Evolutionary conservation across 352 stramenopile genomes (phyloP), one percentile per base, ranked within the genome.

Genomic region (Blastocystis sp.): DNA sequence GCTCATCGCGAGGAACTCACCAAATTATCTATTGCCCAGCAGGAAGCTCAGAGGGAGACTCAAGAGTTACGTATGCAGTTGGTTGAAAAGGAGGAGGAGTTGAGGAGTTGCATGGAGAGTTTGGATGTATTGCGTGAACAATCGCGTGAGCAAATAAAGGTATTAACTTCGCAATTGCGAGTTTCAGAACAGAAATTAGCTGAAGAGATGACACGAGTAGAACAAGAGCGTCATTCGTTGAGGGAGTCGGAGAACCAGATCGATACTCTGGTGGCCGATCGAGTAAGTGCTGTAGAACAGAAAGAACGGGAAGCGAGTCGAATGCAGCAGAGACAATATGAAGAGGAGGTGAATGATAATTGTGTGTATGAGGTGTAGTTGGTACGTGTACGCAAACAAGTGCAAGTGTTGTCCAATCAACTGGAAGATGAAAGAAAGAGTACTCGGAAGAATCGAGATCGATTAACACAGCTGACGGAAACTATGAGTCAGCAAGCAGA

Each of bases 1-100:
- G 42, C 66, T 21, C 66, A 78, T 32, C 66, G 66, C 66, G 66
- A 78, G 46, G 66, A 78, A 49, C 66, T 78, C 14, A 78, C n/a
- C 66, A 56, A 58, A 56, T 24, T 78, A 39, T 42, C 42, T 14
- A 12, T 56, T 21, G 32, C 66, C 42, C 24, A 54, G 66, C 66
- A 78, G 46, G 66, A 78, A 32, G 66, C 66, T 24, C 66, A 78
- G 66, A 16, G 49, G 66, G 66, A 56, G 46, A 6, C 5, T 11
- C 27, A 78, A 21, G 37, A 29, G 66, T 21, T 56, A 49, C 16
- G 27, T 21, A 78, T 78, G 16, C 35, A 56, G 66, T 19, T 78
- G 32, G 29, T 78, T 39, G 66, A 78, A 32, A 78, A 78, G 66
- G 66, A 78, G 21, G 39, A 29, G 21, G 37, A 78, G 46, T 24